Evolutionary conservation across 768 basidiomycete species (phyloP).

Genomic region (Psilocybe subaeruginosa): DNA sequence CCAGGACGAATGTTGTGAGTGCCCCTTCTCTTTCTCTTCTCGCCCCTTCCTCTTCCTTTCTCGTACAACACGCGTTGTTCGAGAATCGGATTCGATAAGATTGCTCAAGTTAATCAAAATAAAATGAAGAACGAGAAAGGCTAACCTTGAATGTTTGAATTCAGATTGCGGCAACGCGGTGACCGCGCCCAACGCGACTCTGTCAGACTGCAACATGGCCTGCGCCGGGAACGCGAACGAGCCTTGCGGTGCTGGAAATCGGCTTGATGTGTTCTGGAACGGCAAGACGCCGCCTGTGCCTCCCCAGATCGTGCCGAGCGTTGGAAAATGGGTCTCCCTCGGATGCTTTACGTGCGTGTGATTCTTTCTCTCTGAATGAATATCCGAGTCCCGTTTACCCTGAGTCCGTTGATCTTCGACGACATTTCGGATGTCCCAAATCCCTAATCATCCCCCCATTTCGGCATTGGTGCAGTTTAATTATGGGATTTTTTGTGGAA

Average conservation of each 20-base stretch:
- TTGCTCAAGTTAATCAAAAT: background rate
- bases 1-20: slow-evolving; percentile 35
- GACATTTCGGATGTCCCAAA: too few species aligned
- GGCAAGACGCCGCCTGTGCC: slow-evolving; percentile 57
- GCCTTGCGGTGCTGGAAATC: slow-evolving; percentile 61
- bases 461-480: background rate
- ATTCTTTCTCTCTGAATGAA: slow-evolving; percentile 15
- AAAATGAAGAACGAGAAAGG: background rate
- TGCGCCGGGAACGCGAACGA: slow-evolving; percentile 64
- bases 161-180: slow-evolving; percentile 69
- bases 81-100: background rate
- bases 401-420: too few species aligned
- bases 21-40: slow-evolving; percentile 8
- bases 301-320: slow-evolving; percentile 53
- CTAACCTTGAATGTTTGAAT: background rate
- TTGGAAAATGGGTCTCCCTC: slow-evolving; percentile 68
- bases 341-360: slow-evolving; percentile 70
- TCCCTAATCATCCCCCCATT: too few species aligned
- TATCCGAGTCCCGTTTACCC: too few species aligned
- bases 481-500: background rate
- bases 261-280: slow-evolving; percentile 67
- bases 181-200: slow-evolving; percentile 44
- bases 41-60: slow-evolving; percentile 5
- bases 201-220: slow-evolving; percentile 59
- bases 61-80: background rate